Evolutionary conservation across 441 rosid genomes (phyloP).

Genomic region (Euphorbia schlechtendalii): DNA sequence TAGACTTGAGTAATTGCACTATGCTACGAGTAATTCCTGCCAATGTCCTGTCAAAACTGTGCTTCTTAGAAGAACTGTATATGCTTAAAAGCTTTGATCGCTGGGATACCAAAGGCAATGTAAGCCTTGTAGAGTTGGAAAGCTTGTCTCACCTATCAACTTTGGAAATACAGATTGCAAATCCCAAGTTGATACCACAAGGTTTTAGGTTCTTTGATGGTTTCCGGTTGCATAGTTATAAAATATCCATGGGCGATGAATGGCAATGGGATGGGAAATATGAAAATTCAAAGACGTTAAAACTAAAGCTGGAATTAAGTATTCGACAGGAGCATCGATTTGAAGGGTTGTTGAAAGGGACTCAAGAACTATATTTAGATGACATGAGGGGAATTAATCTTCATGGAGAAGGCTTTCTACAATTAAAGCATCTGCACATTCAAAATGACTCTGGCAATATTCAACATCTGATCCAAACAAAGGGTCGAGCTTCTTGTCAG

Average conservation of each 20-base stretch:
- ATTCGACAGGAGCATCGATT: not conserved
- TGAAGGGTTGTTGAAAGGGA: not conserved
- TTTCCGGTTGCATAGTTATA: not conserved
- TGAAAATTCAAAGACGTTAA: conserved; percentile 4
- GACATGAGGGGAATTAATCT: not conserved
- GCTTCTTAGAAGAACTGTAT: conserved; percentile 17
- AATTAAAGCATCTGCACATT: conserved; percentile 14
- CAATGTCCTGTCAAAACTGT: conserved; percentile 20
- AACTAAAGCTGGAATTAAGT: conserved; percentile 8
- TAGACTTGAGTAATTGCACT: conserved; percentile 20
- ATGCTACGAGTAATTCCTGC: conserved; percentile 5
- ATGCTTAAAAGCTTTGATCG: conserved; percentile 1
- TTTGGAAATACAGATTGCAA: conserved; percentile 5
- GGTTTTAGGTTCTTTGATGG: not conserved
- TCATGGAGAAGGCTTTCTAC: conserved; percentile 4
- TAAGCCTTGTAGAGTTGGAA: conserved; percentile 10
- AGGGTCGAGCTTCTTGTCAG: not conserved
- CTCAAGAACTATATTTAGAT: conserved; percentile 9
- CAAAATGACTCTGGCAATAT: not conserved
- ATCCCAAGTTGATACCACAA: not conserved
- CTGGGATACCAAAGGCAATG: conserved; percentile 22
- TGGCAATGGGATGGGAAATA: not conserved
- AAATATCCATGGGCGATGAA: conserved; percentile 5
- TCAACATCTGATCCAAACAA: not conserved
- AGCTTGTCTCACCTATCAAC: not conserved